These are phyloP conservation scores for Elasticomyces elasticus DNA, from an alignment of 495 filamentous ascomycete genomes.

Conservation along the genomic window DNA sequence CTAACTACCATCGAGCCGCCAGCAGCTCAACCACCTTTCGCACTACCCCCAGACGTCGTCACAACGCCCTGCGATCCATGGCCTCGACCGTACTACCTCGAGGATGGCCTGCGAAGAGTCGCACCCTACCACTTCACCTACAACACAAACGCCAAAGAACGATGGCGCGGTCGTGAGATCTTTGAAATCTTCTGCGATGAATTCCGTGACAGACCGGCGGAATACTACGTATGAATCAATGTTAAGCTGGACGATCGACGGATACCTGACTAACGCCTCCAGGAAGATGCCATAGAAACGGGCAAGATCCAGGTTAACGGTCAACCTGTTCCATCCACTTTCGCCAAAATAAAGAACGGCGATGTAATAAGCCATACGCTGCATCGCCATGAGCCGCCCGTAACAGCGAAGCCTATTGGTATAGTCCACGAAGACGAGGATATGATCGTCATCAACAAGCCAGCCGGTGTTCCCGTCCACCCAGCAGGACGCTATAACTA, in stretches of 20 bases:
- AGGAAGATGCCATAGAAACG: conserved; percentile 68
- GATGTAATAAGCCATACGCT: conserved; percentile 86
- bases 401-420: conserved; percentile 65
- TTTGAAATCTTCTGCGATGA: conserved; percentile 75
- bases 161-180: conserved; percentile 67
- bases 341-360: conserved; percentile 60
- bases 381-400: conserved; percentile 91
- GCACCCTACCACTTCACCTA: conserved; percentile 89
- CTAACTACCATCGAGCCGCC: conserved; percentile 39
- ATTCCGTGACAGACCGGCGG: conserved; percentile 73
- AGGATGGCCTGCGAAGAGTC: conserved; percentile 70
- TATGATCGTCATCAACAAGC: conserved; percentile 93
- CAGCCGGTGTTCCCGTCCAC: conserved; percentile 87
- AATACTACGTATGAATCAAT: conserved; percentile 62
- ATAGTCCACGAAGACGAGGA: conserved; percentile 84
- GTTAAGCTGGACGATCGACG: background rate
- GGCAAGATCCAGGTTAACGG: conserved; percentile 69
- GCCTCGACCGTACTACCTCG: conserved; percentile 66
- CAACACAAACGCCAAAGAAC: conserved; percentile 79
- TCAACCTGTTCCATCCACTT: conserved; percentile 44
- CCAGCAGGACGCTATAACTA: conserved; percentile 90
- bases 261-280: conserved; percentile 14
- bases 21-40: conserved; percentile 7
- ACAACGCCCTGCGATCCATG: conserved; percentile 56
- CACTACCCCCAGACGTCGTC: conserved; percentile 42